Conservation (phyloP, 2,329 filamentous ascomycete genomes). For the Zalaria sp. region DNA sequence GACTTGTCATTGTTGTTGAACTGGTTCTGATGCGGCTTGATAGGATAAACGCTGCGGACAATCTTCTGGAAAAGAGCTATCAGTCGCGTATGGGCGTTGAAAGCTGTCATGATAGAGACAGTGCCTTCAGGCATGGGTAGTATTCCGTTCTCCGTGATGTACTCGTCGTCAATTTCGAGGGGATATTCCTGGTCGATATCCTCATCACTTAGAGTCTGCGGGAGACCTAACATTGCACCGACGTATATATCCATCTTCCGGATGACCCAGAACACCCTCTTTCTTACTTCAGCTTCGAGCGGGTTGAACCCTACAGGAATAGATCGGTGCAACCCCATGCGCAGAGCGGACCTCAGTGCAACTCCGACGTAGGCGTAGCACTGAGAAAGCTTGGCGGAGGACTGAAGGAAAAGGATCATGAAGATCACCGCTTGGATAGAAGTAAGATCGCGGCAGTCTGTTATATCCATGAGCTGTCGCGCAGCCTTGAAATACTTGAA, state of each 20-base stretch:
- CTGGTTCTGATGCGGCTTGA: conserved; percentile 32
- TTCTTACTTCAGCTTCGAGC: conserved; percentile 34
- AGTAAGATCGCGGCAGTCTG: conserved; percentile 35
- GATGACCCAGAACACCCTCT: conserved; percentile 38
- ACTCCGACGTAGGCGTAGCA: conserved; percentile 40
- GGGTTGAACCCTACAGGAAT: conserved; percentile 31
- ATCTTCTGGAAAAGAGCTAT: conserved; percentile 46
- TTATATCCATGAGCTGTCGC: conserved; percentile 35
- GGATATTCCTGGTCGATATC: conserved; percentile 35
- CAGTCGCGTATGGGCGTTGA: conserved; percentile 46
- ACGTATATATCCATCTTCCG: conserved; percentile 39
- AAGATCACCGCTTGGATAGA: conserved; percentile 38
- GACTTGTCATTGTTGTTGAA: conserved; percentile 30
- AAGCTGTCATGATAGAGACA: conserved; percentile 43
- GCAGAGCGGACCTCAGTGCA: conserved; percentile 33
- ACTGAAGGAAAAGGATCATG: conserved; percentile 40
- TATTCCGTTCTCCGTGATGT: conserved; percentile 34
- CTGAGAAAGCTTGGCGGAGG: conserved; percentile 36
- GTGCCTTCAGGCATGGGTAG: conserved; percentile 39
- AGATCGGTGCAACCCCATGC: conserved; percentile 37
- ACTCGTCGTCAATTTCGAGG: conserved; percentile 34
- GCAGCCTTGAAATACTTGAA: conserved; percentile 35
- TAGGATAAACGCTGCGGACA: conserved; percentile 49
- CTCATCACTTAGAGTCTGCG: conserved; percentile 33
- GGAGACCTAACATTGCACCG: conserved; percentile 35